phyloP scores from a whole-genome alignment of 768 basidiomycete genomes.

The Amanita rimosa region DNA sequence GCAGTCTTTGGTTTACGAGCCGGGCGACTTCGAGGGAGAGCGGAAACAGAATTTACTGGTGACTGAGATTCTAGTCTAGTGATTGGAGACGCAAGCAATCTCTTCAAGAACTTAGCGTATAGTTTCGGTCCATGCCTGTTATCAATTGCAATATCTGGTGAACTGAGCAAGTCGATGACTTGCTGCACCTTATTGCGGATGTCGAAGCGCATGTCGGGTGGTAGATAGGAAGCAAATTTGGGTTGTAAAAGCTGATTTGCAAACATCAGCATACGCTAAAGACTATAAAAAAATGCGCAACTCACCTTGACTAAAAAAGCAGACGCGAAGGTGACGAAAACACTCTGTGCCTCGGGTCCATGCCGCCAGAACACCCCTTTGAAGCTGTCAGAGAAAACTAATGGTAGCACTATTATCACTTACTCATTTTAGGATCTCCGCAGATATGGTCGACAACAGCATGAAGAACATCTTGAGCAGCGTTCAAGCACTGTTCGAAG shows the following conservation, averaged over 20 bases:
- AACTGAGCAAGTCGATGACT: slow-evolving; percentile 55
- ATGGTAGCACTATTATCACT: not conserved
- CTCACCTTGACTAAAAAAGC: slow-evolving; percentile 74
- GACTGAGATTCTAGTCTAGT: slow-evolving; percentile 12
- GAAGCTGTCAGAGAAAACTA: slow-evolving; percentile 9
- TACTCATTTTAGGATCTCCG: slow-evolving; percentile 38
- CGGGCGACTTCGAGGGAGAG: slow-evolving; percentile 1
- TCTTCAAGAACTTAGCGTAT: slow-evolving; percentile 69
- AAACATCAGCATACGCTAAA: not conserved
- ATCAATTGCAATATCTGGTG: slow-evolving; percentile 66
- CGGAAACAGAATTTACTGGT: not conserved
- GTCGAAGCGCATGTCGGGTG: slow-evolving; percentile 43
- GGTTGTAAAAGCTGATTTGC: slow-evolving; percentile 58
- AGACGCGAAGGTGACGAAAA: slow-evolving; percentile 72
- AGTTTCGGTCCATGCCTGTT: slow-evolving; percentile 73
- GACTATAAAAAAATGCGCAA: not conserved
- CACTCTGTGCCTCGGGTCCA: slow-evolving; percentile 70
- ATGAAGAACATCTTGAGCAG: slow-evolving; percentile 55
- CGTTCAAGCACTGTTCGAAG: slow-evolving; percentile 42
- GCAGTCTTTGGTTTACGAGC: not conserved
- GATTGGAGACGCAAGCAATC: slow-evolving; percentile 52
- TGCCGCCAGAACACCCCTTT: slow-evolving; percentile 49
- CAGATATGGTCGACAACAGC: slow-evolving; percentile 50
- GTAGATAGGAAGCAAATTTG: slow-evolving; percentile 53
- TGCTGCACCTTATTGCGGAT: slow-evolving; percentile 55